Evolutionary conservation across 164 flowering plant genomes (phyloP).

Genomic region (Warburgia ugandensis): DNA sequence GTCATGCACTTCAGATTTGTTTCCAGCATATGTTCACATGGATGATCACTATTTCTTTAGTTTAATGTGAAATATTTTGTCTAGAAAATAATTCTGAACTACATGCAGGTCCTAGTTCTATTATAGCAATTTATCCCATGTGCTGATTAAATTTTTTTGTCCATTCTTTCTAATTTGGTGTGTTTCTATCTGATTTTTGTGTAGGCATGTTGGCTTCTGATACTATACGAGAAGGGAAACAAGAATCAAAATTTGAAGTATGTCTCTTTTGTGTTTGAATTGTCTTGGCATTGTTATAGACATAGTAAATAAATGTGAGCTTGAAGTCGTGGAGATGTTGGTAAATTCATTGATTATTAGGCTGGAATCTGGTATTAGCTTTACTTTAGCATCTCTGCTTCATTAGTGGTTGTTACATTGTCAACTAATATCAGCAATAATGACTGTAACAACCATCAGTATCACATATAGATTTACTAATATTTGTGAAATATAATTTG

Average conservation of each 20-base stretch:
- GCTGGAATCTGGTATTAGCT: not conserved
- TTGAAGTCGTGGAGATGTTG: not conserved
- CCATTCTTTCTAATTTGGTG: not conserved
- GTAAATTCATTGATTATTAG: not conserved
- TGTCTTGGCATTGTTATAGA: not conserved
- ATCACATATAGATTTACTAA: too few relatives aligned
- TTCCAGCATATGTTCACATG: too few relatives aligned
- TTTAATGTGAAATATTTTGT: too few relatives aligned
- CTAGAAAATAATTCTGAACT: too few relatives aligned
- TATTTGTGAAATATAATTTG: too few relatives aligned
- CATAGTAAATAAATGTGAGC: not conserved
- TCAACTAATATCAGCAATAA: not conserved
- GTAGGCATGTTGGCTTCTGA: constrained; percentile 30
- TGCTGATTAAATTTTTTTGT: not conserved
- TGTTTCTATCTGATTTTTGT: not conserved
- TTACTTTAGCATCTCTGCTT: not conserved
- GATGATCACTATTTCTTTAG: too few relatives aligned
- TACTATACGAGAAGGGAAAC: constrained; percentile 19
- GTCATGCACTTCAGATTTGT: too few relatives aligned
- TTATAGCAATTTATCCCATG: not conserved
- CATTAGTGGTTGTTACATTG: not conserved
- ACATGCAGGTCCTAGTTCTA: too few relatives aligned
- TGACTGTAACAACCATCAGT: too few relatives aligned
- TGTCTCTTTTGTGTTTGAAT: constrained; percentile 11
- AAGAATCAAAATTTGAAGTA: constrained; percentile 34